phyloP scores from a whole-genome alignment of 495 filamentous ascomycete species.

The Cairneyella variabilis region DNA sequence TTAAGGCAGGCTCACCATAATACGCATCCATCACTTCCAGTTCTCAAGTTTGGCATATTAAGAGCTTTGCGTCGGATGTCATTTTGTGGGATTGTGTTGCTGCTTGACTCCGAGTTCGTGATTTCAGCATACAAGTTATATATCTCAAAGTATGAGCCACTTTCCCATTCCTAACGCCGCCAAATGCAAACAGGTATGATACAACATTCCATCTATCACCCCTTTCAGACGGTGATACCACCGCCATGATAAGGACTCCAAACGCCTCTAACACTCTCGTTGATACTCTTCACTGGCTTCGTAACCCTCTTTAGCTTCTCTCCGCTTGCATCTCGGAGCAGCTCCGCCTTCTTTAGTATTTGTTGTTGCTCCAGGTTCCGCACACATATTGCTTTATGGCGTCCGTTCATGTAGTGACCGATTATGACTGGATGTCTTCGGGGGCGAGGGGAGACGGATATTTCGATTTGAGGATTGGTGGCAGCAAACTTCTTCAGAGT shows the following conservation, averaged over 20 bases:
- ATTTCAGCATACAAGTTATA: no score
- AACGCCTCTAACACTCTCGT: conserved; percentile 88
- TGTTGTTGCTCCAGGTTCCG: conserved; percentile 77
- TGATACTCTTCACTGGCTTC: conserved; percentile 82
- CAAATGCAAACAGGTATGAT: conserved; percentile 13
- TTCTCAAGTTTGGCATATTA: no score
- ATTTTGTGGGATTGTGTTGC: no score
- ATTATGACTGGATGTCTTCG: conserved; percentile 80
- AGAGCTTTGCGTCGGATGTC: no score
- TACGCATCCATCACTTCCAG: no score
- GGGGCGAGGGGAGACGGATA: conserved; percentile 84
- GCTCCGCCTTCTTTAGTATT: conserved; percentile 73
- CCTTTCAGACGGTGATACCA: conserved; percentile 21
- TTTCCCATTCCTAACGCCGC: conserved; percentile 13
- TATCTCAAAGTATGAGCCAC: background rate
- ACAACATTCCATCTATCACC: background rate
- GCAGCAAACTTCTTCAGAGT: conserved; percentile 71
- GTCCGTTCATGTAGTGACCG: conserved; percentile 86
- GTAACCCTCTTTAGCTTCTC: conserved; percentile 76
- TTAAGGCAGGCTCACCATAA: no score
- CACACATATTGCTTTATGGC: conserved; percentile 82
- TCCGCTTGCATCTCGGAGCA: conserved; percentile 79
- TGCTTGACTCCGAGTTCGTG: no score
- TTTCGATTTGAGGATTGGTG: conserved; percentile 83
- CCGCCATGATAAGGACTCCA: conserved; percentile 90